Evolutionary conservation across 495 filamentous ascomycete genomes (phyloP).

Genomic region (Aspergillus sclerotioniger): DNA sequence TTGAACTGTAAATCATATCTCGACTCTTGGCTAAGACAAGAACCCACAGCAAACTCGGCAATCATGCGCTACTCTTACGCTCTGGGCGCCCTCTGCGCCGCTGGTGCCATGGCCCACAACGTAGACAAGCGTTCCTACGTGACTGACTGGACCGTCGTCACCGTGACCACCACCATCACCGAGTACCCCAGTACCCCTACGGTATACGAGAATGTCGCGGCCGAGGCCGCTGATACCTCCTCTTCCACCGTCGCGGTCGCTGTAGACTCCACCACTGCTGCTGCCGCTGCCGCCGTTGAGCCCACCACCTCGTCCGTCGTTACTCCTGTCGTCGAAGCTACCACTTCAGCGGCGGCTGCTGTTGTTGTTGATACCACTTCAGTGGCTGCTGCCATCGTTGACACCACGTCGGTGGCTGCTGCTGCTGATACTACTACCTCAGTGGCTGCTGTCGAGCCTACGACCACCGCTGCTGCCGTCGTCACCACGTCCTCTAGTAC

Average conservation of each 20-base stretch:
- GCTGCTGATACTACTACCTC: background rate
- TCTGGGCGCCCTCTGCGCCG: conserved; percentile 59
- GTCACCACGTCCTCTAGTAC: conserved; percentile 6
- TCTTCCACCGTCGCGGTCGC: conserved; percentile 13
- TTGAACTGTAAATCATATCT: conserved; percentile 29
- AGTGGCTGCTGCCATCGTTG: background rate
- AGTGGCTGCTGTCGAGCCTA: conserved; percentile 8
- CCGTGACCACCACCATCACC: conserved; percentile 63
- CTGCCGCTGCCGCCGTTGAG: conserved; percentile 11
- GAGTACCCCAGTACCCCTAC: conserved; percentile 34
- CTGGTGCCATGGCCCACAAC: conserved; percentile 59
- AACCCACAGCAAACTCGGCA: conserved; percentile 13
- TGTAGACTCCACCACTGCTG: conserved; percentile 18
- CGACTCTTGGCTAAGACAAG: conserved; percentile 8
- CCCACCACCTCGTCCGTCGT: conserved; percentile 2
- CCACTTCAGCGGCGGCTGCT: background rate
- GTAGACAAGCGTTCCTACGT: conserved; percentile 53
- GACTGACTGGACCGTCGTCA: conserved; percentile 55
- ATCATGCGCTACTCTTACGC: conserved; percentile 71
- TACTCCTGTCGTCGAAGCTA: background rate
- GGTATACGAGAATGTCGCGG: conserved; percentile 16
- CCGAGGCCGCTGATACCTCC: conserved; percentile 13
- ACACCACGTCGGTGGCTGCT: background rate
- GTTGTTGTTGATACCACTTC: background rate
- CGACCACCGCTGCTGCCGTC: conserved; percentile 11